phyloP scores from a whole-genome alignment of 176 grass and related monocot species.

The Oryza rufipogon region DNA sequence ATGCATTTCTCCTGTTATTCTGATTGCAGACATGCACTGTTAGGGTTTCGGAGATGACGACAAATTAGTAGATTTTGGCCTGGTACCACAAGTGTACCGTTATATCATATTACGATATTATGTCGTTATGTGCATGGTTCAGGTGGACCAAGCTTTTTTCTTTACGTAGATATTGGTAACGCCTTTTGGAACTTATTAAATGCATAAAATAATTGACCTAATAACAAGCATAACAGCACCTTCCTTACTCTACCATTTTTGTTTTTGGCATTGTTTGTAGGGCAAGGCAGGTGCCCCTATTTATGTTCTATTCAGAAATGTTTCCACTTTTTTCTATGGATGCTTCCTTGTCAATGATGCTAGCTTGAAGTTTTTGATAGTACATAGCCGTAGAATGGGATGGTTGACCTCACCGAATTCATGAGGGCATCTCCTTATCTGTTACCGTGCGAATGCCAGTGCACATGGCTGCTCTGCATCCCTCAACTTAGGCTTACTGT shows the following conservation, averaged over 20 bases:
- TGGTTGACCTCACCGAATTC: no score
- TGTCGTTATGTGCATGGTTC: slow-evolving; percentile 8
- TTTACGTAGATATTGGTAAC: background rate
- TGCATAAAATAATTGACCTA: slow-evolving; percentile 2
- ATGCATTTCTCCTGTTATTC: slow-evolving; percentile 32
- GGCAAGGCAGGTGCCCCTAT: background rate
- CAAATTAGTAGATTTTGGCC: background rate
- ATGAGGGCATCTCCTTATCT: background rate
- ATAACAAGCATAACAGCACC: background rate
- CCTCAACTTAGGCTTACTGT: background rate
- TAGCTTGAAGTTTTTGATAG: slow-evolving; percentile 3
- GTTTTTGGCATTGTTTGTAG: slow-evolving; percentile 10
- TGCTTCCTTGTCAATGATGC: slow-evolving; percentile 21
- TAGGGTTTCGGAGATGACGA: slow-evolving; percentile 22
- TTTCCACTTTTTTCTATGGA: slow-evolving; percentile 4
- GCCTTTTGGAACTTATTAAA: slow-evolving; percentile 9
- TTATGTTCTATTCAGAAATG: slow-evolving; percentile 18
- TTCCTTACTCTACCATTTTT: slow-evolving; percentile 3
- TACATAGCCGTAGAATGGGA: background rate
- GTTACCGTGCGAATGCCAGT: background rate
- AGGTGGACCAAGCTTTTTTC: background rate
- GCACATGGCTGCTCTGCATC: background rate
- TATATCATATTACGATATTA: background rate
- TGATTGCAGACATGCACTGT: background rate
- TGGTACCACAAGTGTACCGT: background rate